These are phyloP conservation scores for Chlorophyllum brunneum DNA, from an alignment of 768 basidiomycete species.

Conservation along the genomic window DNA sequence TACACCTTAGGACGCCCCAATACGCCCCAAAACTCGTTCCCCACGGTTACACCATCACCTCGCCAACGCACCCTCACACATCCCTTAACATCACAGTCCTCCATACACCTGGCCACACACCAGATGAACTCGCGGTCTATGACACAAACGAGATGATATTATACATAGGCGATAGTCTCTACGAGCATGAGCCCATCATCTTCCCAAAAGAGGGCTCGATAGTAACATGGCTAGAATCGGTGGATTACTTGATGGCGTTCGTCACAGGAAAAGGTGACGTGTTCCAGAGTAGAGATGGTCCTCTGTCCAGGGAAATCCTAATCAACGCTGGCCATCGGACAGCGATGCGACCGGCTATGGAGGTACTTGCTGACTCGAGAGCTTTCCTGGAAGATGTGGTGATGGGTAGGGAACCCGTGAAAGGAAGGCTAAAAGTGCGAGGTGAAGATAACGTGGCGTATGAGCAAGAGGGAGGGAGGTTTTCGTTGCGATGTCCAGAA, in stretches of 20 bases:
- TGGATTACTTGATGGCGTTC: slow-evolving; percentile 40
- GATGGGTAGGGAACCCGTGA: slow-evolving; percentile 33
- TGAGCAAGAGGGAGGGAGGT: slow-evolving; percentile 35
- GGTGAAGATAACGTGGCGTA: slow-evolving; percentile 42
- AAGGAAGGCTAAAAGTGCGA: slow-evolving; percentile 25
- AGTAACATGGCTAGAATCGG: slow-evolving; percentile 40
- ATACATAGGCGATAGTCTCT: slow-evolving; percentile 55
- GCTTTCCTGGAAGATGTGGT: slow-evolving; percentile 47
- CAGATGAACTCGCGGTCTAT: slow-evolving; percentile 55
- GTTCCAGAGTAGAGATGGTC: background rate
- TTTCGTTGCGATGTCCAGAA: slow-evolving; percentile 47
- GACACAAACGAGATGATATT: slow-evolving; percentile 46
- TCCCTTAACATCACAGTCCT: slow-evolving; percentile 38
- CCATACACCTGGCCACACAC: slow-evolving; percentile 57
- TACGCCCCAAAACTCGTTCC: slow-evolving; percentile 45
- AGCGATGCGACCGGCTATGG: slow-evolving; percentile 38
- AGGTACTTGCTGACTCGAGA: slow-evolving; percentile 37
- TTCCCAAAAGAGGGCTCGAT: slow-evolving; percentile 55
- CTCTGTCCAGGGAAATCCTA: slow-evolving; percentile 23
- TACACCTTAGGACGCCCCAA: slow-evolving; percentile 37
- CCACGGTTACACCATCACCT: slow-evolving; percentile 32
- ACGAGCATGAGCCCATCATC: slow-evolving; percentile 52
- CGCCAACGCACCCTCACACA: slow-evolving; percentile 16
- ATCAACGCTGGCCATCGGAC: slow-evolving; percentile 53
- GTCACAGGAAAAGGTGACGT: slow-evolving; percentile 26